phyloP scores from a whole-genome alignment of 164 flowering plant genomes.

The Magnolia officinalis region DNA sequence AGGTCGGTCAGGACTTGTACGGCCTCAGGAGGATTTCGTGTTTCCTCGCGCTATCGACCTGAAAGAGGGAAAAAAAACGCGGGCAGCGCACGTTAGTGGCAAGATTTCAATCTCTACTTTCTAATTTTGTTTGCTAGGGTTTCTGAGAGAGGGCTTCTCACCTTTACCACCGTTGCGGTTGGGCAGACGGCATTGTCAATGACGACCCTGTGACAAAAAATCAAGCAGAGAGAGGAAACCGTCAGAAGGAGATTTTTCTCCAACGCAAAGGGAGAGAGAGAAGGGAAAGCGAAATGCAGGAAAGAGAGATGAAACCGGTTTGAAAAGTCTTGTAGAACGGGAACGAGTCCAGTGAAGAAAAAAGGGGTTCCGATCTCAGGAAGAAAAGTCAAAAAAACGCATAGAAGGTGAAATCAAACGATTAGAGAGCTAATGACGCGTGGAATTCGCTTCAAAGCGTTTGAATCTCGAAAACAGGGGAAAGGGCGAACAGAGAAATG shows the following conservation, averaged over 20 bases:
- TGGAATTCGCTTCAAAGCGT: not conserved
- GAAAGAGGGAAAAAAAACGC: conserved; percentile 19
- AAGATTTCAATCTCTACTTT: not conserved
- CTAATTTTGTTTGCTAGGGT: not conserved
- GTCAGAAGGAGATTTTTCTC: not conserved
- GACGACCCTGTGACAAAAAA: conserved; percentile 50
- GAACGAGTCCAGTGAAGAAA: not conserved
- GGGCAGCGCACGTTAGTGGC: conserved; percentile 21
- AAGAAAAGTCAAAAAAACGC: not conserved
- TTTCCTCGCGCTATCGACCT: conserved; percentile 89
- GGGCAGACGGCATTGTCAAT: conserved; percentile 71
- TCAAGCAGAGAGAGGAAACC: conserved; percentile 7
- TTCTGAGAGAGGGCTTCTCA: conserved; percentile 18
- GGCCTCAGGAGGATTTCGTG: conserved; percentile 77
- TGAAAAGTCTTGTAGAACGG: not conserved
- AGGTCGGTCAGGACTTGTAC: conserved; percentile 88
- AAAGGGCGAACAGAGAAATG: not conserved
- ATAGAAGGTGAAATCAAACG: not conserved
- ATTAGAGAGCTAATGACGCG: not conserved
- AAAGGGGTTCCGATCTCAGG: not conserved
- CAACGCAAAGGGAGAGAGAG: not conserved
- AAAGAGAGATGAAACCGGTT: not conserved
- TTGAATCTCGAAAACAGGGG: not conserved
- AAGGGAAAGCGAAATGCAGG: not conserved
- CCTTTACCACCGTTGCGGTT: conserved; percentile 64